Percentiles rank a stretch among this genome's conserved stretches.
Evolutionary conservation across 2,329 filamentous ascomycete species (phyloP).

Genomic region (Tolypocladium inflatum): DNA sequence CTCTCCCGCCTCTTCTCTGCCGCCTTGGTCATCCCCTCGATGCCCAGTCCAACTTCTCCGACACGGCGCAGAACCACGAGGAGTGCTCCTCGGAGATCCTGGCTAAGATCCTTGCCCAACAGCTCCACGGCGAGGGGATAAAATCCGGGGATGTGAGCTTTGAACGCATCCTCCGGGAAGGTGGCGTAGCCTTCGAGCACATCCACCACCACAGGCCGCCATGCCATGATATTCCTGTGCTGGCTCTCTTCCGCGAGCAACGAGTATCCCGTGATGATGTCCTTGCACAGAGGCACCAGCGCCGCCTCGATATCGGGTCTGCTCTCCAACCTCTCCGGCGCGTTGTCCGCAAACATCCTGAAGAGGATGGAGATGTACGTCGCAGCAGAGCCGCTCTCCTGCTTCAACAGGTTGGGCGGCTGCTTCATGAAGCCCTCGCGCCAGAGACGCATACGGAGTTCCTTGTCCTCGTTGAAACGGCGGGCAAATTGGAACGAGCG

Average conservation of each 20-base stretch:
- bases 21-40: slow-evolving; percentile 35
- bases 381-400: slow-evolving; percentile 84
- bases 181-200: slow-evolving; percentile 87
- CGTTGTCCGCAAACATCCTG: slow-evolving; percentile 90
- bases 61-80: slow-evolving; percentile 71
- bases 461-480: slow-evolving; percentile 95
- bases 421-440: slow-evolving; percentile 99
- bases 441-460: slow-evolving; percentile 89
- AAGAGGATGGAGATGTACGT: slow-evolving; percentile 96
- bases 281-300: slow-evolving; percentile 86
- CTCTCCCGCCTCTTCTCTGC: slow-evolving; percentile 29
- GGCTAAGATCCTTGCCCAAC: slow-evolving; percentile 68
- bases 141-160: slow-evolving; percentile 69
- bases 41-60: slow-evolving; percentile 63
- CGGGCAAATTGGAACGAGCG: slow-evolving; percentile 95
- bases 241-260: slow-evolving; percentile 90
- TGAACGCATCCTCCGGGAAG: slow-evolving; percentile 74
- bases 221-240: slow-evolving; percentile 92
- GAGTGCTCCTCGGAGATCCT: slow-evolving; percentile 69
- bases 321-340: slow-evolving; percentile 70
- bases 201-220: slow-evolving; percentile 94
- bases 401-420: slow-evolving; percentile 92
- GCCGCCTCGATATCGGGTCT: slow-evolving; percentile 81
- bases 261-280: slow-evolving; percentile 82
- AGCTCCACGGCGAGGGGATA: slow-evolving; percentile 81